phyloP scores from a whole-genome alignment of 2,329 filamentous ascomycete species.

The Sporothrix variecibatus region DNA sequence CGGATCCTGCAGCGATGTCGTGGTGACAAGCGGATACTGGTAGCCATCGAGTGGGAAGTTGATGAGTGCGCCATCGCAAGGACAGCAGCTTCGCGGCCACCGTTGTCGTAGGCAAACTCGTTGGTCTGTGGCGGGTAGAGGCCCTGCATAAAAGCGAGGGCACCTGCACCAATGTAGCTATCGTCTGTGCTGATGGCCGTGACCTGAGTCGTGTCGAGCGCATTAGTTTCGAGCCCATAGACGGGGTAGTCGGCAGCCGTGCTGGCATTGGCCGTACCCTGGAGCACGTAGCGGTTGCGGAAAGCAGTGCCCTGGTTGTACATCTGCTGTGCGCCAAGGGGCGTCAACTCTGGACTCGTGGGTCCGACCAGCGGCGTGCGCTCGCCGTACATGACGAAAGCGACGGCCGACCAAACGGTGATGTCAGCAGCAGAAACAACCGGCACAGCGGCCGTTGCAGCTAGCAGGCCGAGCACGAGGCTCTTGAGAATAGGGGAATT shows the following conservation, averaged over 20 bases:
- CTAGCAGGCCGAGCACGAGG: slow-evolving; percentile 10
- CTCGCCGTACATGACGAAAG: slow-evolving; percentile 56
- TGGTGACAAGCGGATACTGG: slow-evolving; percentile 70
- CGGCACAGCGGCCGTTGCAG: neutral
- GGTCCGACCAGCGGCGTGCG: slow-evolving; percentile 46
- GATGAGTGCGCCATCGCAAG: slow-evolving; percentile 52
- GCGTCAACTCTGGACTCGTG: slow-evolving; percentile 46
- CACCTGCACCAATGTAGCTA: slow-evolving; percentile 63
- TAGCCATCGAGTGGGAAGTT: slow-evolving; percentile 74
- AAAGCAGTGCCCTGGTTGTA: slow-evolving; percentile 51
- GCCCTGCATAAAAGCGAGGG: slow-evolving; percentile 77
- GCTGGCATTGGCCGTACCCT: slow-evolving; percentile 31
- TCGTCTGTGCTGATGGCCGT: slow-evolving; percentile 45
- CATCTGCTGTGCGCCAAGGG: slow-evolving; percentile 57
- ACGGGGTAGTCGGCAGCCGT: slow-evolving; percentile 41
- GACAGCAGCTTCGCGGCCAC: slow-evolving; percentile 34
- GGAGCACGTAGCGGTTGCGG: slow-evolving; percentile 50
- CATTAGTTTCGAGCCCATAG: slow-evolving; percentile 44
- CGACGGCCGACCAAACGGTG: slow-evolving; percentile 53
- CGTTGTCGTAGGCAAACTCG: slow-evolving; percentile 42
- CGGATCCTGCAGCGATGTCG: slow-evolving; percentile 39
- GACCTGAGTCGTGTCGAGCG: slow-evolving; percentile 54
- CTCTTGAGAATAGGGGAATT: neutral
- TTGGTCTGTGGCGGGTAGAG: slow-evolving; percentile 71
- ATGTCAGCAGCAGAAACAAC: slow-evolving; percentile 31